Percentiles rank a stretch among this genome's conserved stretches.
Evolutionary conservation across 306 rosid species (phyloP).

Genomic region (Mucuna pruriens): DNA sequence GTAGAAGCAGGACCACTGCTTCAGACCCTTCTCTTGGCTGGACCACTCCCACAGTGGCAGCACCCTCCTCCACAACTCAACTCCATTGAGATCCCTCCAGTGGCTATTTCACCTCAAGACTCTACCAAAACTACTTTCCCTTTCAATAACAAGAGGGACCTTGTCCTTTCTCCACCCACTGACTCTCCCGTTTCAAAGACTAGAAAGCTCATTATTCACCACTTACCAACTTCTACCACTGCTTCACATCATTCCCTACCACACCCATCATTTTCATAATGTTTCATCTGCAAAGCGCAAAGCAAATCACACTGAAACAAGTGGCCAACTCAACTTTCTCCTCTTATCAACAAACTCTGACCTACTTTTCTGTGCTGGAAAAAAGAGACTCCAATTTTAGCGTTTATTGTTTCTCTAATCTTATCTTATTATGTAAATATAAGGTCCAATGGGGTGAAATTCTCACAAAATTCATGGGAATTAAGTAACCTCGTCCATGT

Average conservation of each 20-base stretch:
- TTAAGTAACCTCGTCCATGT: slow-evolving; percentile 22
- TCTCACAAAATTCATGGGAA: slow-evolving; percentile 35
- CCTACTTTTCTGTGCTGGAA: slow-evolving; percentile 39
- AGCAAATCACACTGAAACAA: slow-evolving; percentile 42
- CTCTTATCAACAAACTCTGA: slow-evolving; percentile 42
- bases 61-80: slow-evolving; percentile 85
- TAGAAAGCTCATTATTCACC: slow-evolving; percentile 44
- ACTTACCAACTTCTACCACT: slow-evolving; percentile 34
- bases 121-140: slow-evolving; percentile 16
- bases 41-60: slow-evolving; percentile 91
- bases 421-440: slow-evolving; percentile 41
- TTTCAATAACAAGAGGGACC: slow-evolving; percentile 51
- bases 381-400: slow-evolving; percentile 11
- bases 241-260: slow-evolving; percentile 47
- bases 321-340: slow-evolving; percentile 38
- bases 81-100: slow-evolving; percentile 75
- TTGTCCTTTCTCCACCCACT: slow-evolving; percentile 35
- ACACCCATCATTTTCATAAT: slow-evolving; percentile 46
- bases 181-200: slow-evolving; percentile 47
- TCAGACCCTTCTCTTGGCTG: slow-evolving; percentile 81
- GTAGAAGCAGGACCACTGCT: slow-evolving; percentile 90
- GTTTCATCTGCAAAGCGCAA: slow-evolving; percentile 42
- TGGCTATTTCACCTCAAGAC: slow-evolving; percentile 51
- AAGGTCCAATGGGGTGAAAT: slow-evolving; percentile 17
- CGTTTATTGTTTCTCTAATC: slow-evolving; percentile 20